Evolutionary conservation across 352 stramenopile genomes (phyloP).

Genomic region (Phytophthora sp.): DNA sequence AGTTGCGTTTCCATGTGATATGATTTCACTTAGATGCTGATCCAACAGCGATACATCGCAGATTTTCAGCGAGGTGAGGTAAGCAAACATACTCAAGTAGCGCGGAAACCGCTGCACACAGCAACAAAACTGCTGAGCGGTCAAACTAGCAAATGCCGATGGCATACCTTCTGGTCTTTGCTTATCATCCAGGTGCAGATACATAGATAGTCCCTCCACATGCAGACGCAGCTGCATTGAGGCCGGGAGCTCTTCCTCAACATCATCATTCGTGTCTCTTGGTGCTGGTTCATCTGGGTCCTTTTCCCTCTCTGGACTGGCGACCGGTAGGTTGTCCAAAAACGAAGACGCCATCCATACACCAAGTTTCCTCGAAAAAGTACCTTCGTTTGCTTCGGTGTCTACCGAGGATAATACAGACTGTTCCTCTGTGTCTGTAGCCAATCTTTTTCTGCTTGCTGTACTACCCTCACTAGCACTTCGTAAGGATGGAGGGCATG

Average conservation of each 20-base stretch:
- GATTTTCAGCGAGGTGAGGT: conserved; percentile 78
- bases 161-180: conserved; percentile 33
- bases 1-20: conserved; percentile 49
- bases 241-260: conserved; percentile 43
- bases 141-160: conserved; percentile 67
- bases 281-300: conserved; percentile 19
- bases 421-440: conserved; percentile 29
- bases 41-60: conserved; percentile 68
- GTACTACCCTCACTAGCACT: conserved; percentile 37
- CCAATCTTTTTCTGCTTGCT: conserved; percentile 17
- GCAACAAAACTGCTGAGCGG: conserved; percentile 72
- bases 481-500: conserved; percentile 27
- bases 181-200: conserved; percentile 62
- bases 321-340: conserved; percentile 43
- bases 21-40: conserved; percentile 66
- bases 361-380: conserved; percentile 58
- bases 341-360: conserved; percentile 67
- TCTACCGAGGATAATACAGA: conserved; percentile 38
- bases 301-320: conserved; percentile 30
- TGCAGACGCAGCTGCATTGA: conserved; percentile 79
- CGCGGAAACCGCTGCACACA: conserved; percentile 73
- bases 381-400: conserved; percentile 37
- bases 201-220: conserved; percentile 69
- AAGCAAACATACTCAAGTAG: conserved; percentile 75
- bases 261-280: conserved; percentile 25